Conservation (phyloP, 2,329 filamentous ascomycete genomes). For the Nothopassalora personata region DNA sequence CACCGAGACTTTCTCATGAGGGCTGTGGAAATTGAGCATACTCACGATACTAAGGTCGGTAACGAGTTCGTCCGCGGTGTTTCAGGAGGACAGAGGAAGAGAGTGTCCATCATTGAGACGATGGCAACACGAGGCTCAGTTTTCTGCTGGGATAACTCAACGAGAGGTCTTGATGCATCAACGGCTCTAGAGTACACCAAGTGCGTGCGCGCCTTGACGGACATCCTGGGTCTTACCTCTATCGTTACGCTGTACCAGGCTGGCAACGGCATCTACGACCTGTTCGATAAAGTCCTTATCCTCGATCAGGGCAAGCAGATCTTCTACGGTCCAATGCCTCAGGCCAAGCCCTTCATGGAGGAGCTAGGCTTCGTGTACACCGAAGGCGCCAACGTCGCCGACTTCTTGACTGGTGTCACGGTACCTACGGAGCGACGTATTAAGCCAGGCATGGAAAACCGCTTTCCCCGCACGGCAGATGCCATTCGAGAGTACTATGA, state of each 20-base stretch:
- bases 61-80: conserved; percentile 63
- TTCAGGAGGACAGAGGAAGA: conserved; percentile 63
- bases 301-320: conserved; percentile 62
- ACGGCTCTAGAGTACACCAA: conserved; percentile 53
- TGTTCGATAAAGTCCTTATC: conserved; percentile 66
- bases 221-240: conserved; percentile 54
- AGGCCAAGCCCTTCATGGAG: conserved; percentile 62
- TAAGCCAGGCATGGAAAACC: conserved; percentile 38
- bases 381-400: conserved; percentile 58
- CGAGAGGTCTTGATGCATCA: conserved; percentile 60
- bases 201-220: conserved; percentile 59
- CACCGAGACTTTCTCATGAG: conserved; percentile 53
- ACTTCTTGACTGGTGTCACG: conserved; percentile 62
- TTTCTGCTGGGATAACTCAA: conserved; percentile 64
- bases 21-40: conserved; percentile 56
- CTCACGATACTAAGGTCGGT: conserved; percentile 60
- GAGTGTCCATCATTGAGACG: conserved; percentile 63
- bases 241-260: conserved; percentile 66
- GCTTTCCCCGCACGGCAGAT: conserved; percentile 42
- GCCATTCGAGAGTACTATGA: conserved; percentile 49
- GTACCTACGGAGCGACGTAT: conserved; percentile 49
- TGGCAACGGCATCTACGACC: conserved; percentile 62
- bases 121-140: conserved; percentile 55
- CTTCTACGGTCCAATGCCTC: conserved; percentile 56
- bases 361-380: conserved; percentile 58